phyloP scores from a whole-genome alignment of 2,329 filamentous ascomycete species.

The Knufia petricola region DNA sequence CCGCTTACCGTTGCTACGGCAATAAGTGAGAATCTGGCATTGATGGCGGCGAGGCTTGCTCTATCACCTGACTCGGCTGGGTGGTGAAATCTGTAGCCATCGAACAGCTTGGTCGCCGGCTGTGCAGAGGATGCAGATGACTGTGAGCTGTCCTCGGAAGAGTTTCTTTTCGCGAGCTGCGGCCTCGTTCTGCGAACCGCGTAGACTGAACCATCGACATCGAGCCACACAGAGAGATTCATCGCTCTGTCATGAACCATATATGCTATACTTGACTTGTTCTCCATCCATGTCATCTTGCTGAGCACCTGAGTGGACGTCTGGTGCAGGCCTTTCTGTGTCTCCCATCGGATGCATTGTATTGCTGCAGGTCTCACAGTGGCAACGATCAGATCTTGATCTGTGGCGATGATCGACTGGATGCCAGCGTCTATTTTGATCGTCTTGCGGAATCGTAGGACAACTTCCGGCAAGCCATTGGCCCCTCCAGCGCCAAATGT shows the following conservation, averaged over 20 bases:
- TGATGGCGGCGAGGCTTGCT: slow-evolving; percentile 71
- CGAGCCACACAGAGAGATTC: slow-evolving; percentile 91
- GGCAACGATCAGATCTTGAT: slow-evolving; percentile 85
- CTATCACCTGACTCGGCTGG: slow-evolving; percentile 51
- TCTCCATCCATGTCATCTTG: slow-evolving; percentile 75
- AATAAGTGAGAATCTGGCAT: slow-evolving; percentile 88
- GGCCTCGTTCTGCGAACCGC: slow-evolving; percentile 65
- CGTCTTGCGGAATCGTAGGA: slow-evolving; percentile 88
- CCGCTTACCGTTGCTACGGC: slow-evolving; percentile 76
- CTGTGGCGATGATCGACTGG: slow-evolving; percentile 72
- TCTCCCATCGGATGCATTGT: slow-evolving; percentile 91
- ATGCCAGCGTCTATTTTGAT: slow-evolving; percentile 98
- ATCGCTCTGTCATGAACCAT: slow-evolving; percentile 95
- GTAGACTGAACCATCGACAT: slow-evolving; percentile 76
- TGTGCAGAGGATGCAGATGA: slow-evolving; percentile 19
- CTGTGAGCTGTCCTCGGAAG: slow-evolving; percentile 33
- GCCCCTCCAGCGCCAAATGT: slow-evolving; percentile 70
- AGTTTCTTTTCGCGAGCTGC: slow-evolving; percentile 27
- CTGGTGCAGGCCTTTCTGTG: slow-evolving; percentile 70
- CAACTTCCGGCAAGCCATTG: slow-evolving; percentile 72
- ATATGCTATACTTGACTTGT: slow-evolving; percentile 64
- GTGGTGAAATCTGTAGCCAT: slow-evolving; percentile 80
- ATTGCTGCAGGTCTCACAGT: slow-evolving; percentile 88
- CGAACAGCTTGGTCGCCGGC: slow-evolving; percentile 59
- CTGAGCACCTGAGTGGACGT: slow-evolving; percentile 84